Evolutionary conservation across 495 filamentous ascomycete genomes (phyloP), one percentile per base, ranked within the genome.

Genomic region (Penicillium angulare): DNA sequence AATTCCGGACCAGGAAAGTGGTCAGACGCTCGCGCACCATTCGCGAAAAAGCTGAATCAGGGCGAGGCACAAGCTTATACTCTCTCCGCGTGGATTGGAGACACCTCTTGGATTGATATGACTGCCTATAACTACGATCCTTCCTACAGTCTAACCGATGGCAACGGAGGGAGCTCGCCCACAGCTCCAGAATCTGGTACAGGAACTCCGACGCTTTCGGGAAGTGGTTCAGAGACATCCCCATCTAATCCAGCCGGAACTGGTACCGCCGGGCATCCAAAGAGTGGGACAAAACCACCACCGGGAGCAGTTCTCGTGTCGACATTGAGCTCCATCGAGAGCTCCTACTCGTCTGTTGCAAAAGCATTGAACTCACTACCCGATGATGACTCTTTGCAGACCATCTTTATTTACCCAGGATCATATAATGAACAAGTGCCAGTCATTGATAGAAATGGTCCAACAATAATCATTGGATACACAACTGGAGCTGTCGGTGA

Each of bases 41-140:
- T 47, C 38, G 31, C 44, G 1, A 38, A 15, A 8, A 9, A n/a
- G 3, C 20, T 47, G 13, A 24, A n/a, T 20, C 10, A 47, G 10
- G 16, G 16, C 0, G 16, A 45, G 23, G 41, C 42, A 4, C 4
- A 29, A 7, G 21, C 40, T 4, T 52, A 45, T 21, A 21, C 41
- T 6, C 16, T 52, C 8, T 9, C 32, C 1, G 20, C 39, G 8
- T 52, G 41, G 41, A 21, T 52, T 36, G 31, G 41, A 1, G 34
- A 45, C 15, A 52, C 49, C 6, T 34, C 49, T 2, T 52, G 49
- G 49, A 13, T 52, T 29, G 41, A 52, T 21, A 52, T 52, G 49
- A 29, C 10, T 17, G 32, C 49, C 3, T 52, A 45, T n/a, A 31
- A 29, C 32, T 31, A 27, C 13, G 13, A 17, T 4, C 49, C 49